Base-by-base conservation (phyloP, 2,329 filamentous ascomycete genomes). In the Phialophora expanda region DNA sequence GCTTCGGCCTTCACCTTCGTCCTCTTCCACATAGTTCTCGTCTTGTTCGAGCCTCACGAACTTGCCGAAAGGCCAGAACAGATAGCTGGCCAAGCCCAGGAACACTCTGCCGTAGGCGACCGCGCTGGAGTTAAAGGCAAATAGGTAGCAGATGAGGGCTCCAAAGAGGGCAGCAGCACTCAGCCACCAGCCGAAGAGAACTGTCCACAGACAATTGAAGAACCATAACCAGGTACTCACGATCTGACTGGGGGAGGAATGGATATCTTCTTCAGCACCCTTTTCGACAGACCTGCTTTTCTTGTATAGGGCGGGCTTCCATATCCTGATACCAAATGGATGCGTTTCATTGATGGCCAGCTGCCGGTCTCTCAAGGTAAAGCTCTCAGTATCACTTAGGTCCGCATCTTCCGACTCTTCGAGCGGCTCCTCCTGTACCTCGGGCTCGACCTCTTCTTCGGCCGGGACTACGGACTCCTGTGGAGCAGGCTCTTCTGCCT, bases 291-390 rank as follows among this genome's bases (percentile, higher is more conserved):
- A 99, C 64, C 95, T 89, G 73, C 90, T 89, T 79, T 99, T 99
- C 80, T 99, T 99, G 85, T 99, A 99, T 69, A 99, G 79, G 1
- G 95, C 96, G 51, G 95, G 95, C 78, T 99, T 99, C 95, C 95
- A 99, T 69, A 99, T 92, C 76, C 96, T 89, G 76, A 99, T 98
- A 83, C 95, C 95, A 74, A 99, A 99, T 0, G 95, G 95, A 83
- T 99, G 95, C 0, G 95, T 99, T 77, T 97, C 90, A 80, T 99
- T 99, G 83, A 99, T 99, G 70, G 95, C 95, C 76, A 97, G 89
- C 79, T 99, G 95, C 63, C 95, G 88, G 78, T 99, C 95, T 78
- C 96, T 97, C 73, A 99, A 85, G 0, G 95, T 99, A 77, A 99
- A 99, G 81, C 94, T 98, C 80, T 97, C 95, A 1, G 95, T 91